Base-by-base conservation (phyloP, 257 asterid genomes). In the Osmanthus fragrans region DNA sequence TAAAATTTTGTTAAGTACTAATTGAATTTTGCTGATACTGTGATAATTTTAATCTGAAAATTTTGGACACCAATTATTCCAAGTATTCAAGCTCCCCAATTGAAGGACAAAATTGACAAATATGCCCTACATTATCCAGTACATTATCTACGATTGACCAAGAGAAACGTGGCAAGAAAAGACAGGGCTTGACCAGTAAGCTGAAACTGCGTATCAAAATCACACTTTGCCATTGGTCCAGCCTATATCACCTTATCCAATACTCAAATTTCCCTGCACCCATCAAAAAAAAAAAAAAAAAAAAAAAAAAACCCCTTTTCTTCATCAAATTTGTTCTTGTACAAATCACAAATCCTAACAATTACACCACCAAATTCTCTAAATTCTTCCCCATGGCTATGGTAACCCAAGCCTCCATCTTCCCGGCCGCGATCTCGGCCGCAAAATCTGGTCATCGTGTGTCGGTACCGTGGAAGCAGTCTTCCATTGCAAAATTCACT, bases 321-420 rank as follows among this genome's bases (percentile, higher is more conserved):
- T 80, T 60, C 73, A 77, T 70, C 86, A 68, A 71, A 78, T n/a
- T 34, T 60, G 37, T 37, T 19, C 36, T 2, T 23, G 66, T 13
- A 36, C 78, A 74, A 30, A 4, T 51, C 29, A 25, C 39, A 34
- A 39, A 58, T 6, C 49, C 51, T 58, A 32, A 7, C 1, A 49
- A 27, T 27, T 33, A 32, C 42, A 47, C 47, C 16, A 42, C n/a
- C 15, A 19, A 13, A 4, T 56, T 7, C 27, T 21, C 29, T 56
- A 6, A 58, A 21, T 69, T 4, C 25, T 70, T 11, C 63, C 32
- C 5, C 78, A 87, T 87, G 96, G 96, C 96, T 51, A 94, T 91
- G 94, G 95, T 96, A 69, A 86, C 95, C 13, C 97, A 92, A 90
- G 89, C 97, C 47, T 90, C 96, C 79, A 93, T 94, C 88, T 92